Conservation (phyloP, 495 filamentous ascomycete species). For the Umbilicaria muhlenbergii region DNA sequence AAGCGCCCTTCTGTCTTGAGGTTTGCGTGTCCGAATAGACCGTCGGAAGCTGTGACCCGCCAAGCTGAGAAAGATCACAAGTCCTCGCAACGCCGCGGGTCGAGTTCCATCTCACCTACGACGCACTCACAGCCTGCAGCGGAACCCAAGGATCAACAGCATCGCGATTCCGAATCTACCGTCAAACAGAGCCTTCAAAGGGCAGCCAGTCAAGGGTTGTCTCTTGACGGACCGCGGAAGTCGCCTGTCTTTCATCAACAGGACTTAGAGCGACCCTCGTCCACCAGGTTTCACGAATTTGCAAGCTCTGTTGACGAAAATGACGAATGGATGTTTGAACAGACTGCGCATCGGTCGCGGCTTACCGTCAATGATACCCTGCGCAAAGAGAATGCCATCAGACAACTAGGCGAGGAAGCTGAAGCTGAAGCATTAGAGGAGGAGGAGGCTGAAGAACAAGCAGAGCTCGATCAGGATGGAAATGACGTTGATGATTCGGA, state of each 20-base stretch:
- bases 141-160: constrained; percentile 17
- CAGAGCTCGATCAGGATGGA: constrained; percentile 35
- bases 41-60: constrained; percentile 12
- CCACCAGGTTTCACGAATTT: constrained; percentile 82
- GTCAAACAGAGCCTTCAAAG: constrained; percentile 7
- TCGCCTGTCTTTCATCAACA: constrained; percentile 5
- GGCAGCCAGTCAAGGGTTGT: constrained; percentile 5
- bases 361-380: constrained; percentile 83
- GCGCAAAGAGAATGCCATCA: constrained; percentile 76
- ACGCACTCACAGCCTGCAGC: not conserved
- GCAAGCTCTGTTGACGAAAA: constrained; percentile 65
- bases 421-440: constrained; percentile 73
- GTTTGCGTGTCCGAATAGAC: constrained; percentile 42
- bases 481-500: constrained; percentile 25
- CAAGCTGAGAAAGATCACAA: not conserved
- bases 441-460: constrained; percentile 47
- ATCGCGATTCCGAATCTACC: constrained; percentile 35
- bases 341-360: constrained; percentile 43
- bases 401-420: constrained; percentile 74
- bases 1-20: constrained; percentile 41
- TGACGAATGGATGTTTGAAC: constrained; percentile 71
- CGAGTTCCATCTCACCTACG: not conserved
- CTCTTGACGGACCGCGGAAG: constrained; percentile 1
- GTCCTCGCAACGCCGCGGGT: not conserved
- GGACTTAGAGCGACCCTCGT: constrained; percentile 47